A percentile compares a stretch with the other conserved stretches of the same genome.
Conservation (phyloP, 331 rosid genomes). For the Ulmus americana region DNA sequence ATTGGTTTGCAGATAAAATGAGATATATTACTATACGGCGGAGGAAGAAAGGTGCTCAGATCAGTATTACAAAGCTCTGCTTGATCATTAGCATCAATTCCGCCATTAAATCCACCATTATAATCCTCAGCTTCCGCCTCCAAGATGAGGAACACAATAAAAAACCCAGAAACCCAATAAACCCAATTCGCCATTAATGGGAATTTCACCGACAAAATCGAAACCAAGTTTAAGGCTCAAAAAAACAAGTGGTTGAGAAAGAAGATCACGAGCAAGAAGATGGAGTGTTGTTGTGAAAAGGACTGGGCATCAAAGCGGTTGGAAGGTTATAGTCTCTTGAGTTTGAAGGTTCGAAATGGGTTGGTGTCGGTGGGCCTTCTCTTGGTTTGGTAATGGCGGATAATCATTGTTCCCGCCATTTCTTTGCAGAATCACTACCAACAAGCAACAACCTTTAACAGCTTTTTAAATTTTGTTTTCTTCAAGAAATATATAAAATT, state of each 20-base stretch:
- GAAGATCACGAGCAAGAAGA: conserved; percentile 31
- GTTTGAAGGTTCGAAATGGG: conserved; percentile 35
- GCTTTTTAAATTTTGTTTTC: neutral
- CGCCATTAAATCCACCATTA: neutral
- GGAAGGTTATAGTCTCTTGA: conserved; percentile 65
- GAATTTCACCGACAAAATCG: conserved; percentile 2
- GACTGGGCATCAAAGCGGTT: conserved; percentile 40
- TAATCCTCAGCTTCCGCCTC: conserved; percentile 21
- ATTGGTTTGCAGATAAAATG: conserved; percentile 61
- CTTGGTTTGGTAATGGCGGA: conserved; percentile 33
- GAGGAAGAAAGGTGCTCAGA: conserved; percentile 64
- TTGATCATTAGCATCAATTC: conserved; percentile 13
- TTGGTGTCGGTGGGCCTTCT: neutral
- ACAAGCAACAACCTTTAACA: conserved; percentile 2
- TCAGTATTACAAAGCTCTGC: conserved; percentile 48
- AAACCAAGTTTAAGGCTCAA: conserved; percentile 19
- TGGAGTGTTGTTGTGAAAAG: conserved; percentile 34
- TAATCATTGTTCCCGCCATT: conserved; percentile 34
- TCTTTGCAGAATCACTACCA: conserved; percentile 16
- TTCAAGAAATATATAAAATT: neutral
- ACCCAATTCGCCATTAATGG: conserved; percentile 51
- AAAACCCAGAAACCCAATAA: conserved; percentile 32
- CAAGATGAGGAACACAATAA: conserved; percentile 33
- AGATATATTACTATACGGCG: conserved; percentile 73
- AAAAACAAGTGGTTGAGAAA: conserved; percentile 22